Evolutionary conservation across 2,329 filamentous ascomycete species (phyloP).

Genomic region (Aspergillus caelatus): DNA sequence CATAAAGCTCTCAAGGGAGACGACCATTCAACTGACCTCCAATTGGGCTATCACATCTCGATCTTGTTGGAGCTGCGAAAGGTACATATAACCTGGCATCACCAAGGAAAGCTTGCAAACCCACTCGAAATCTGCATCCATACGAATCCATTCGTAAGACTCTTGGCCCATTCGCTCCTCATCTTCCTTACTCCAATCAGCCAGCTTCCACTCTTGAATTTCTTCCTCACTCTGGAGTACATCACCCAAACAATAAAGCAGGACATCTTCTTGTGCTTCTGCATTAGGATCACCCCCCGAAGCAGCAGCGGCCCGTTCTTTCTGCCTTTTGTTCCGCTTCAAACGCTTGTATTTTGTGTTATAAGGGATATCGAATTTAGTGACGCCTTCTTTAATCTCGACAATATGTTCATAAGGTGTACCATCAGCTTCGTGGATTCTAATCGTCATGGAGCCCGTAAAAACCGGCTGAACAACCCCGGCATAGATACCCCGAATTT

Average conservation of each 20-base stretch:
- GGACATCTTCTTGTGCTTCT: slow-evolving; percentile 74
- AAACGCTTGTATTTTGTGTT: slow-evolving; percentile 99
- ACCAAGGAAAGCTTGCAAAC: slow-evolving; percentile 79
- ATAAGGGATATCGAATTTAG: slow-evolving; percentile 92
- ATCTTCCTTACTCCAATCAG: slow-evolving; percentile 86
- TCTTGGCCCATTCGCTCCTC: slow-evolving; percentile 92
- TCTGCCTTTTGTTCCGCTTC: slow-evolving; percentile 81
- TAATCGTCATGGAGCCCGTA: slow-evolving; percentile 94
- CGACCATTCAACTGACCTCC: slow-evolving; percentile 47
- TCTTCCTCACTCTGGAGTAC: slow-evolving; percentile 83
- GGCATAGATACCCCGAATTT: slow-evolving; percentile 68
- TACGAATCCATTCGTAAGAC: slow-evolving; percentile 97
- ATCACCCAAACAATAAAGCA: slow-evolving; percentile 90
- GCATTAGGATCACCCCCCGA: slow-evolving; percentile 64
- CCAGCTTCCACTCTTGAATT: slow-evolving; percentile 77
- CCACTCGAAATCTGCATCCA: slow-evolving; percentile 99
- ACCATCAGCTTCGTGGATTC: slow-evolving; percentile 96
- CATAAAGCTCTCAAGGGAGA: slow-evolving; percentile 1
- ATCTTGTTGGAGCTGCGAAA: slow-evolving; percentile 96
- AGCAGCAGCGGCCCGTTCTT: slow-evolving; percentile 71
- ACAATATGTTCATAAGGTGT: slow-evolving; percentile 98
- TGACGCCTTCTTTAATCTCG: slow-evolving; percentile 84
- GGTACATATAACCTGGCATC: slow-evolving; percentile 95
- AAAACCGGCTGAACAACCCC: slow-evolving; percentile 77
- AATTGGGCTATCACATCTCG: slow-evolving; percentile 89